Base-by-base conservation (phyloP, 2,329 filamentous ascomycete species). In the Penicillium paneum region DNA sequence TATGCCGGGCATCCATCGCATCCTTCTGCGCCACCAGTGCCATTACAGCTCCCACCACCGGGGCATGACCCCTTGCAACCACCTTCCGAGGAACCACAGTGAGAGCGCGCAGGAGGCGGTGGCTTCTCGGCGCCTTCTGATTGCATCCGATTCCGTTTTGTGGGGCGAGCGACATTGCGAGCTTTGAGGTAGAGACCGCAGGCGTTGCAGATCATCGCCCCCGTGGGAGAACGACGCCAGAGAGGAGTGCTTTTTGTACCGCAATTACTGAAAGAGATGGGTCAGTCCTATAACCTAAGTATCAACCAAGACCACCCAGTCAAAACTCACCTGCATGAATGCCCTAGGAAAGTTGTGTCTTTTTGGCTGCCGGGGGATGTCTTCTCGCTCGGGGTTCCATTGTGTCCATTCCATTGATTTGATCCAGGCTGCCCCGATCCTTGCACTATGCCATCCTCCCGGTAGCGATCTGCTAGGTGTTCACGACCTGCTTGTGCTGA, bases 1-100 rank as follows among this genome's bases (percentile, higher is more conserved):
- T 90, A 99, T 2, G 94, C 94, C 34, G 94, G 94, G 69, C 94
- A 99, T 12, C 94, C 94, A 71, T 90, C 91, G 72, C 94, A 99
- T 19, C 91, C 93, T 69, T 96, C 90, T 31, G 94, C 91, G 49
- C 94, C 94, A 41, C 94, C 94, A 21, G 94, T 97, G 44, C 94
- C 94, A 71, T 99, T 97, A 72, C 94, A 99, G 55, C 88, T 88
- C 36, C 94, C 94, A 58, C 93, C 93, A 35, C 94, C 94, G 13
- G 94, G 94, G 72, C 94, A 99, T 12, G 92, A 95, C n/a, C 94
- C 94, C 40, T 85, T 83, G 5, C 86, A 63, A 71, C 67, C 48
- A 42, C 64, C 64, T 48, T 60, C 58, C 13, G 64, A 60, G 12
- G 59, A 47, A 35, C 72, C 62, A 10, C 46, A 43, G 26, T 55